Percentiles rank a stretch among this genome's conserved stretches.
phyloP scores from a whole-genome alignment of 2,329 filamentous ascomycete genomes.

The Botrytis medusae region DNA sequence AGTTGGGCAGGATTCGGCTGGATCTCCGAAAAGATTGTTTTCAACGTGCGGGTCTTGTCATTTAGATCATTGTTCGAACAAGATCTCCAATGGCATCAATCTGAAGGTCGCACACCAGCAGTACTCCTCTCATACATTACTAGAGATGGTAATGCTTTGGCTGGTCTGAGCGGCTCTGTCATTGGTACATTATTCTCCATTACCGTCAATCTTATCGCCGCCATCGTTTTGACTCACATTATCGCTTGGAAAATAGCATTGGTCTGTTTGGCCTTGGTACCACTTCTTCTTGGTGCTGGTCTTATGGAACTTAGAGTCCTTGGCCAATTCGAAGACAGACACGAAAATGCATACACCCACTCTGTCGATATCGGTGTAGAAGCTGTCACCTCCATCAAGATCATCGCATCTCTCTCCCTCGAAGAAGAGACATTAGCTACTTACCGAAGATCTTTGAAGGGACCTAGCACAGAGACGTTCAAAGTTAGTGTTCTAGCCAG shows the following conservation, averaged over 20 bases:
- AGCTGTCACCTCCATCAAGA: constrained; percentile 64
- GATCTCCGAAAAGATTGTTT: constrained; percentile 64
- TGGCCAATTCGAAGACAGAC: constrained; percentile 60
- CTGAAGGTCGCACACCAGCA: constrained; percentile 60
- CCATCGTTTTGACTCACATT: constrained; percentile 67
- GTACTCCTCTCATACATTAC: constrained; percentile 67
- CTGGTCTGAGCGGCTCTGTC: constrained; percentile 67
- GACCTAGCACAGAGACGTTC: constrained; percentile 55
- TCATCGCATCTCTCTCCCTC: constrained; percentile 56
- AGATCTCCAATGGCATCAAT: constrained; percentile 70
- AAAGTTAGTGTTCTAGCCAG: constrained; percentile 49
- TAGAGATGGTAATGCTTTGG: constrained; percentile 64
- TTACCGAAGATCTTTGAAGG: constrained; percentile 54
- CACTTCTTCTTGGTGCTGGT: constrained; percentile 61
- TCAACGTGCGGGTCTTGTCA: constrained; percentile 51
- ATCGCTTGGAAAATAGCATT: constrained; percentile 75
- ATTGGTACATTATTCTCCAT: constrained; percentile 69
- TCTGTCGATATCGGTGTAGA: constrained; percentile 61
- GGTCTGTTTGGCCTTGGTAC: constrained; percentile 42
- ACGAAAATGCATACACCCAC: constrained; percentile 62
- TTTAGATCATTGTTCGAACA: constrained; percentile 65
- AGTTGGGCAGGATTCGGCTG: constrained; percentile 55
- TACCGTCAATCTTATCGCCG: constrained; percentile 64
- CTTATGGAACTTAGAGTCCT: constrained; percentile 58
- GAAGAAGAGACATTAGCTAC: constrained; percentile 54